A percentile compares a stretch with the other conserved stretches of the same genome.
phyloP scores from a whole-genome alignment of 2,329 filamentous ascomycete species.

The Hortaea werneckii region DNA sequence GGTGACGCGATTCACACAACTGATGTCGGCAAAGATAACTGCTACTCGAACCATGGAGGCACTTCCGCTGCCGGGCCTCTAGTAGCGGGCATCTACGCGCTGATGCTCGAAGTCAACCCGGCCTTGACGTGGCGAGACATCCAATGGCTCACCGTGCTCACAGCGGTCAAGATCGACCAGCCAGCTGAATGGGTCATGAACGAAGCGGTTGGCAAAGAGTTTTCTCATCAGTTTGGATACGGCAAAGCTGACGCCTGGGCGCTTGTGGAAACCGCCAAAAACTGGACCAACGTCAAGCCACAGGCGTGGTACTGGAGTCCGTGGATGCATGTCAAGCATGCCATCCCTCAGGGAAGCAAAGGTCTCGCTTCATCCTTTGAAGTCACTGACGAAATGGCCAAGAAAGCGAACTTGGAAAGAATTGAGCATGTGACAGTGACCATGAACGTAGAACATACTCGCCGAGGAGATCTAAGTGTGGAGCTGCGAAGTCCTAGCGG shows the following conservation, averaged over 20 bases:
- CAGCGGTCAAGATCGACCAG: constrained; percentile 68
- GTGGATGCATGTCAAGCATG: constrained; percentile 80
- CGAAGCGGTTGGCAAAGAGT: constrained; percentile 72
- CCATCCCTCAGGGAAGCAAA: constrained; percentile 72
- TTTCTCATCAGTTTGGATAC: constrained; percentile 90
- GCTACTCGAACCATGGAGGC: constrained; percentile 75
- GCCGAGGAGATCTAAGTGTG: constrained; percentile 83
- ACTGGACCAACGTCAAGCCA: constrained; percentile 80
- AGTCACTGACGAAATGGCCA: constrained; percentile 70
- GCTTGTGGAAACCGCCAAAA: constrained; percentile 75
- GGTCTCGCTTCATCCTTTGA: constrained; percentile 74
- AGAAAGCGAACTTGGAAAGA: constrained; percentile 70
- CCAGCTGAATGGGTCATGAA: constrained; percentile 68
- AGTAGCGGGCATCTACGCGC: constrained; percentile 81
- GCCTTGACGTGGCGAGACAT: constrained; percentile 89
- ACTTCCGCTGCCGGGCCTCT: constrained; percentile 92
- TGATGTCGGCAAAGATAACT: constrained; percentile 72
- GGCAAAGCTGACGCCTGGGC: constrained; percentile 86
- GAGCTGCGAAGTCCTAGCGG: constrained; percentile 79
- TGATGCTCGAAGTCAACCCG: constrained; percentile 74
- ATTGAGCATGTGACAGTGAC: constrained; percentile 94
- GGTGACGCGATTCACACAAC: constrained; percentile 91
- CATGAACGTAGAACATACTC: constrained; percentile 86
- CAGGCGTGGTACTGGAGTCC: constrained; percentile 92
- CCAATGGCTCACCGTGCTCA: constrained; percentile 81